phyloP scores from a whole-genome alignment of 1,139 yeast genomes.

The Lodderomyces metapsilosis region DNA sequence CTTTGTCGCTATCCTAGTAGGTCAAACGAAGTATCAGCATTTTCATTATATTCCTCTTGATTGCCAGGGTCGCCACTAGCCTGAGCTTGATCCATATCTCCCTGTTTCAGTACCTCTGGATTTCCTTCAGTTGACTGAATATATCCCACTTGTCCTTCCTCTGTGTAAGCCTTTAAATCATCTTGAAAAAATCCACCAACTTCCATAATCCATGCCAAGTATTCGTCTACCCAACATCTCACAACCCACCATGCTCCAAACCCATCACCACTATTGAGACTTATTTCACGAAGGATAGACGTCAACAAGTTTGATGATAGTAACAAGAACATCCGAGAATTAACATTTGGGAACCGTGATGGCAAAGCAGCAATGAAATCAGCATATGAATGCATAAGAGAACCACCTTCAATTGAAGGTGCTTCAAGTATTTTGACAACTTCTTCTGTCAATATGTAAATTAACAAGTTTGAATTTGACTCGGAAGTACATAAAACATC shows the following conservation, averaged over 20 bases:
- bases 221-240: conserved; percentile 76
- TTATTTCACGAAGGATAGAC: conserved; percentile 64
- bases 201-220: conserved; percentile 67
- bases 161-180: conserved; percentile 20
- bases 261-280: conserved; percentile 57
- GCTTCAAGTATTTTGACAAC: conserved; percentile 11
- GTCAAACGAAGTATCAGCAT: neutral
- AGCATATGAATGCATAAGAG: conserved; percentile 18
- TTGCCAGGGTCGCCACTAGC: neutral
- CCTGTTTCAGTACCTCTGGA: neutral
- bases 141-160: neutral
- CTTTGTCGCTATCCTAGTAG: neutral
- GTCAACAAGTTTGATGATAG: conserved; percentile 57
- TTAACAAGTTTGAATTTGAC: conserved; percentile 29
- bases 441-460: conserved; percentile 42
- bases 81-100: neutral
- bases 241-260: conserved; percentile 81
- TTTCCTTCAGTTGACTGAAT: neutral
- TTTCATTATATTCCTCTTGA: neutral
- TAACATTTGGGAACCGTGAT: conserved; percentile 40
- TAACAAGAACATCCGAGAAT: conserved; percentile 57
- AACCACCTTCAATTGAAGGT: neutral
- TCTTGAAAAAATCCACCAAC: conserved; percentile 58
- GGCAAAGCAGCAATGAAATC: conserved; percentile 44
- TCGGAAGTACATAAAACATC: conserved; percentile 53